Evolutionary conservation across 305 asterid genomes (phyloP).

Genomic region (Fraxinus albicans): DNA sequence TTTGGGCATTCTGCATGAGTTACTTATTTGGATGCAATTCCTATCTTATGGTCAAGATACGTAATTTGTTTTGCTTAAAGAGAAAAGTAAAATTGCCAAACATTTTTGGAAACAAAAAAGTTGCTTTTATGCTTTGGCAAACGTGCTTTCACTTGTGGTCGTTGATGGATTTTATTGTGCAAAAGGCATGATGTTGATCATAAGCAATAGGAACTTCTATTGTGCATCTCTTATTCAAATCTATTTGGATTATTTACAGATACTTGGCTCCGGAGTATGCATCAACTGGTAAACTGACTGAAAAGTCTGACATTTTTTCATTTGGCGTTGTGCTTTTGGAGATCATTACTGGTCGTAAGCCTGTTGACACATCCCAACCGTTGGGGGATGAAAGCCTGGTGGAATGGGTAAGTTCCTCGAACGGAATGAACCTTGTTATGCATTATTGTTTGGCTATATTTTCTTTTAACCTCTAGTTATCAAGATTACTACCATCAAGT

Average conservation of each 20-base stretch:
- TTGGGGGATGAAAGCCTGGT: conserved; percentile 70
- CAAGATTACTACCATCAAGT: not conserved
- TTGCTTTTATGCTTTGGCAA: not conserved
- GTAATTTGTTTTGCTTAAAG: not conserved
- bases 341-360: conserved; percentile 70
- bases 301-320: conserved; percentile 67
- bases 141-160: not conserved
- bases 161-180: not conserved
- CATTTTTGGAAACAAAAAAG: not conserved
- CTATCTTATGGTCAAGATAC: not conserved
- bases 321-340: conserved; percentile 74
- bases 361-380: conserved; percentile 67
- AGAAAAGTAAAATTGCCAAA: not conserved
- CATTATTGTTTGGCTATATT: not conserved
- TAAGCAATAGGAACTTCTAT: not conserved
- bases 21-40: not conserved
- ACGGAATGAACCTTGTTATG: not conserved
- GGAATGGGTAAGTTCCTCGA: conserved; percentile 54
- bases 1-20: not conserved
- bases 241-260: conserved; percentile 38
- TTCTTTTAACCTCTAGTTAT: not conserved
- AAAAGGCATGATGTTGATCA: not conserved
- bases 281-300: conserved; percentile 68
- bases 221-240: conserved; percentile 20
- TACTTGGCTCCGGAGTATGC: conserved; percentile 79